Conservation (phyloP, 2,329 filamentous ascomycete species). For the Calonectria multiphialidica region DNA sequence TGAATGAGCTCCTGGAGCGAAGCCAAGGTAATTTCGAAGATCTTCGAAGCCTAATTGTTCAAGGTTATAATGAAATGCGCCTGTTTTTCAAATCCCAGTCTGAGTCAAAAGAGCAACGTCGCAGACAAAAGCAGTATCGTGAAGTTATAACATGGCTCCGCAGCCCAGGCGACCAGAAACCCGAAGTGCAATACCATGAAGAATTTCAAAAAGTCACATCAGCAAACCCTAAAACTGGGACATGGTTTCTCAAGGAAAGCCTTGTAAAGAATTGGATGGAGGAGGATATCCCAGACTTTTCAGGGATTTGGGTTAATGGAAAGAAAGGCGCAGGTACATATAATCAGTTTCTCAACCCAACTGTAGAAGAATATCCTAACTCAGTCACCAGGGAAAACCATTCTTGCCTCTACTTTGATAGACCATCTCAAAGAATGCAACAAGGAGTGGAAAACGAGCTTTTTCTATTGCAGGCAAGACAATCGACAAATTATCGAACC, state of each 20-base stretch:
- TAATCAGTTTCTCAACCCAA: not conserved
- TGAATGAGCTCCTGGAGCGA: conserved; percentile 10
- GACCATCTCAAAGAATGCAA: conserved; percentile 35
- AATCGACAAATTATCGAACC: conserved; percentile 28
- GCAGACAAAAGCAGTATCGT: conserved; percentile 2
- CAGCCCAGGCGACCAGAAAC: not conserved
- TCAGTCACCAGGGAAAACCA: conserved; percentile 51
- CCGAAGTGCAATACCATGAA: not conserved
- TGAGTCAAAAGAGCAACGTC: not conserved
- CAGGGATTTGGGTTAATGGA: conserved; percentile 21
- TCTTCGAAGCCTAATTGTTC: not conserved
- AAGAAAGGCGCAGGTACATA: conserved; percentile 25
- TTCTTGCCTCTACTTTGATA: conserved; percentile 54
- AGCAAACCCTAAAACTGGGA: conserved; percentile 4
- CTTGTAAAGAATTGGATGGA: conserved; percentile 14
- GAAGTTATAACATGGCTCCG: conserved; percentile 8
- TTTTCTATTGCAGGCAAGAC: conserved; percentile 56
- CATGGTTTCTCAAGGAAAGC: conserved; percentile 12
- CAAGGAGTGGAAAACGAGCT: conserved; percentile 43
- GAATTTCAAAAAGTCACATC: not conserved
- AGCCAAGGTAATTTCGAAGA: not conserved
- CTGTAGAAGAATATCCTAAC: not conserved
- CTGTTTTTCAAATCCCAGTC: not conserved
- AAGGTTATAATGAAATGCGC: not conserved
- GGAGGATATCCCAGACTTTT: not conserved